These are phyloP conservation scores for Ceratorhiza oryzae-sativae DNA, from an alignment of 1,284 basidiomycete species.

Conservation along the genomic window DNA sequence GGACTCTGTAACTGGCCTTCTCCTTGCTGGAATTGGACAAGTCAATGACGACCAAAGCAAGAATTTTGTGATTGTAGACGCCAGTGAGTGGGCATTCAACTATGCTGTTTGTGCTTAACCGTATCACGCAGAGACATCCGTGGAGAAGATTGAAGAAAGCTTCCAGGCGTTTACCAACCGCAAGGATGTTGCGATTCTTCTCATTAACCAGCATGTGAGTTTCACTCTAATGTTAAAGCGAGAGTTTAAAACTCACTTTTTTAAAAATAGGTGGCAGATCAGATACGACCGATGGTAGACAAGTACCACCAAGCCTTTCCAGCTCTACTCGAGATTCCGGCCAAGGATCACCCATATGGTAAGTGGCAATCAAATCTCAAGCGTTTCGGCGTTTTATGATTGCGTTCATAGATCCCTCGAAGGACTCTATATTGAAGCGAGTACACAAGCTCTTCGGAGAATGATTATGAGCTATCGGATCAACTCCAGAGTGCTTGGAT, in stretches of 20 bases:
- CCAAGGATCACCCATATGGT: slow-evolving; percentile 94
- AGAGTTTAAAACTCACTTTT: neutral
- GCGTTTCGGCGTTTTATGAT: neutral
- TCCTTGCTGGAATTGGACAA: slow-evolving; percentile 92
- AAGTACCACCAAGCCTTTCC: slow-evolving; percentile 96
- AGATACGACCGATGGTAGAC: slow-evolving; percentile 94
- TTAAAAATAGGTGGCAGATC: slow-evolving; percentile 82
- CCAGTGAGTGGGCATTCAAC: slow-evolving; percentile 63
- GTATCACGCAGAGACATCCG: slow-evolving; percentile 81
- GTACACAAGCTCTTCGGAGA: slow-evolving; percentile 97
- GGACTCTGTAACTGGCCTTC: slow-evolving; percentile 94
- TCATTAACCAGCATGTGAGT: slow-evolving; percentile 96
- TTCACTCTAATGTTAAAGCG: neutral
- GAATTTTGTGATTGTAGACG: slow-evolving; percentile 93
- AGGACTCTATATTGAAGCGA: slow-evolving; percentile 96
- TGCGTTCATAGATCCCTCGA: slow-evolving; percentile 79
- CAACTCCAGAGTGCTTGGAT: neutral
- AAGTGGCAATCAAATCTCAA: slow-evolving; percentile 45
- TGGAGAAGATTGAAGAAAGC: slow-evolving; percentile 84
- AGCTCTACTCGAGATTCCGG: slow-evolving; percentile 95
- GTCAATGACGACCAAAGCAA: slow-evolving; percentile 88
- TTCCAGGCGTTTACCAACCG: slow-evolving; percentile 94
- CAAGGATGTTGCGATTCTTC: slow-evolving; percentile 90
- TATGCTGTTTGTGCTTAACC: neutral
- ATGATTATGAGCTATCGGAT: slow-evolving; percentile 49